Percentiles rank a stretch among this genome's conserved stretches.
These are phyloP conservation scores for Xanthoconium separans DNA, from an alignment of 1,284 basidiomycete species.

Conservation along the genomic window DNA sequence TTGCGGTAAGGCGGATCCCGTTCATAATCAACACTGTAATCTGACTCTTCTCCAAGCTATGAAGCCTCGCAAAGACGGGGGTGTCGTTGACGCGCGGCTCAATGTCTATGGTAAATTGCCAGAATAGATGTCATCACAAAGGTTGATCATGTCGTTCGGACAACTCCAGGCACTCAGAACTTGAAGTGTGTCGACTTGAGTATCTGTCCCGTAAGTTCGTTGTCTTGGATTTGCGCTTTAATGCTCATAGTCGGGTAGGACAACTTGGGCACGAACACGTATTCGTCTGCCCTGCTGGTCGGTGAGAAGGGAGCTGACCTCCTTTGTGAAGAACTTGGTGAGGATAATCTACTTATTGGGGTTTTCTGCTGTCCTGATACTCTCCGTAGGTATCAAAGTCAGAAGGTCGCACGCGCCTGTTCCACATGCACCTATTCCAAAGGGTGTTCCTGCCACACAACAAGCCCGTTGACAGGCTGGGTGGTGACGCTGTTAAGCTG, in stretches of 20 bases:
- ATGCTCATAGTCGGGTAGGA: slow-evolving; percentile 40
- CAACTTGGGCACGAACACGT: slow-evolving; percentile 71
- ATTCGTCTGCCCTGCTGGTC: slow-evolving; percentile 65
- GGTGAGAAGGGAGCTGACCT: slow-evolving; percentile 69
- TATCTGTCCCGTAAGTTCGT: slow-evolving; percentile 58
- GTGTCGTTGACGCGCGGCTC: slow-evolving; percentile 71
- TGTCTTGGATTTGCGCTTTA: background rate
- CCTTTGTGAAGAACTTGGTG: slow-evolving; percentile 64
- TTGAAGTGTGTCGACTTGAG: slow-evolving; percentile 67
- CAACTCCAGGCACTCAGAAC: slow-evolving; percentile 39
- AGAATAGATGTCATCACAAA: background rate
- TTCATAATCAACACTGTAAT: background rate
- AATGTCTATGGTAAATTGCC: slow-evolving; percentile 54
- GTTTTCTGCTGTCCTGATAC: background rate
- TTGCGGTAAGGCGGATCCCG: slow-evolving; percentile 26
- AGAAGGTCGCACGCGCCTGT: slow-evolving; percentile 64
- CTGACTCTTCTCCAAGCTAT: slow-evolving; percentile 40
- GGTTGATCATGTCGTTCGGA: background rate
- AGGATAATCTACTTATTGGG: slow-evolving; percentile 12
- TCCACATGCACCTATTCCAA: slow-evolving; percentile 64
- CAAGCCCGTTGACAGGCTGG: slow-evolving; percentile 16
- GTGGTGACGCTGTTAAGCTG: background rate
- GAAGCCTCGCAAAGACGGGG: slow-evolving; percentile 76
- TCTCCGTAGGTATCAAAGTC: slow-evolving; percentile 53
- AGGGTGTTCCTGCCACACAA: slow-evolving; percentile 55